Percentiles rank a stretch among this genome's conserved stretches.
Evolutionary conservation across 1,284 basidiomycete species (phyloP).

Genomic region (Rhodotorula sp.): DNA sequence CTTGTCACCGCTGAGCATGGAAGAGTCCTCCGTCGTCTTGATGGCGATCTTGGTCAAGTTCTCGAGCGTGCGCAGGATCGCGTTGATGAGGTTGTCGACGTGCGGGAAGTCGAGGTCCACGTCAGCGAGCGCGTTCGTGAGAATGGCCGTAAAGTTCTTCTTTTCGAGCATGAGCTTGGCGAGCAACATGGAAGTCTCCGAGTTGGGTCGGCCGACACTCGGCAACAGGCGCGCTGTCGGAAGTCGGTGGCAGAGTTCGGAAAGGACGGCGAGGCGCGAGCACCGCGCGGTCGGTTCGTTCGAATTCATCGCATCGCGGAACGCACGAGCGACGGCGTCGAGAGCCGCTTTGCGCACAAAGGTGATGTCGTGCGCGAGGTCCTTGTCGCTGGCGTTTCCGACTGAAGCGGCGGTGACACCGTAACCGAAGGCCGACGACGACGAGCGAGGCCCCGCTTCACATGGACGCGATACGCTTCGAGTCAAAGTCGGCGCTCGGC

Average conservation of each 20-base stretch:
- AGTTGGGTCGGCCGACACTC: slow-evolving; percentile 59
- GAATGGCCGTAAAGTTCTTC: slow-evolving; percentile 87
- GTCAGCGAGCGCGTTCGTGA: slow-evolving; percentile 87
- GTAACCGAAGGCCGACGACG: slow-evolving; percentile 84
- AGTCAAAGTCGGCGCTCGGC: slow-evolving; percentile 28
- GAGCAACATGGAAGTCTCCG: slow-evolving; percentile 83
- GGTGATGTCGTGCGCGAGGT: slow-evolving; percentile 65
- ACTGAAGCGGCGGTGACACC: slow-evolving; percentile 57
- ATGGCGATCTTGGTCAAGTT: slow-evolving; percentile 93
- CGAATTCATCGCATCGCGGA: slow-evolving; percentile 71
- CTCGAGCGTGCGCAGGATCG: slow-evolving; percentile 85
- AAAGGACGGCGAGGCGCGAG: slow-evolving; percentile 80
- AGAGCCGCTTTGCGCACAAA: slow-evolving; percentile 84
- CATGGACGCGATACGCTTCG: slow-evolving; percentile 53
- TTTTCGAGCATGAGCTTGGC: slow-evolving; percentile 99
- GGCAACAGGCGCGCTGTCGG: slow-evolving; percentile 69
- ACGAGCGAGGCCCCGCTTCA: slow-evolving; percentile 83
- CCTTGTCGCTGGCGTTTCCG: slow-evolving; percentile 22
- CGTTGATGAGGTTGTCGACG: slow-evolving; percentile 77
- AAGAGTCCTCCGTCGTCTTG: slow-evolving; percentile 55
- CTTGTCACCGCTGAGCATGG: slow-evolving; percentile 27
- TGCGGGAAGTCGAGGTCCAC: slow-evolving; percentile 96
- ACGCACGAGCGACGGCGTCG: slow-evolving; percentile 78
- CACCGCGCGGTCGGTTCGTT: slow-evolving; percentile 74
- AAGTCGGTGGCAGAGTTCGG: slow-evolving; percentile 84